A percentile compares a stretch with the other conserved stretches of the same genome.
Evolutionary conservation across 306 rosid genomes (phyloP).

Genomic region (Sicyos baderoa): DNA sequence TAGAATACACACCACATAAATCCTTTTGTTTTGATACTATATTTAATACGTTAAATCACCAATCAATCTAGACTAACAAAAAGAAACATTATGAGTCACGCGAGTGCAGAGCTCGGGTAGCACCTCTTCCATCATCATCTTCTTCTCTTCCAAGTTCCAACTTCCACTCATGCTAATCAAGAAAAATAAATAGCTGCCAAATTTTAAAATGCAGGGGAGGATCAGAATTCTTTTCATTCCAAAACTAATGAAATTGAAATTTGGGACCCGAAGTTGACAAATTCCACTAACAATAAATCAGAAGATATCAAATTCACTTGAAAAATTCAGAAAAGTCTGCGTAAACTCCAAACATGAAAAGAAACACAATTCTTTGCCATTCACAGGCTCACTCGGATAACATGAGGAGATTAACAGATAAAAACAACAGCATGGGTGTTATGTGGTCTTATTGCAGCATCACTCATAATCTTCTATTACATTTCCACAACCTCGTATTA

Average conservation of each 20-base stretch:
- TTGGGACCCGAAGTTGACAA: neutral
- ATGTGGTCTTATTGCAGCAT: constrained; percentile 5
- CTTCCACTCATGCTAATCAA: too few species aligned
- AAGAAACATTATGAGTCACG: too few species aligned
- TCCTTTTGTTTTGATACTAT: too few species aligned
- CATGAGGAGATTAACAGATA: neutral
- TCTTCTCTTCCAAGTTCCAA: too few species aligned
- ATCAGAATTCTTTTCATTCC: too few species aligned
- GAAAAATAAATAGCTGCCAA: too few species aligned
- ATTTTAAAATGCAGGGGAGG: too few species aligned
- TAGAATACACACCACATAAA: too few species aligned
- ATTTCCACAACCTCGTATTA: constrained; percentile 23
- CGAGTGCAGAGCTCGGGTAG: too few species aligned
- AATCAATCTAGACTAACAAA: too few species aligned
- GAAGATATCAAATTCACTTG: neutral
- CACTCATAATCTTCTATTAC: constrained; percentile 13
- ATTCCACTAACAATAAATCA: neutral
- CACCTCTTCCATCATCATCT: too few species aligned
- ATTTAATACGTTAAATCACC: too few species aligned
- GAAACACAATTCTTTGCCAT: neutral
- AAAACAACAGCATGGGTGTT: neutral
- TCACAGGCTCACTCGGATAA: neutral
- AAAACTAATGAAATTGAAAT: neutral
- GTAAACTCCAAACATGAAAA: constrained; percentile 10
- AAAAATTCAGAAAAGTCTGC: neutral